These are phyloP conservation scores for Venturia carpophila DNA, from an alignment of 2,329 filamentous ascomycete genomes.

Conservation along the genomic window DNA sequence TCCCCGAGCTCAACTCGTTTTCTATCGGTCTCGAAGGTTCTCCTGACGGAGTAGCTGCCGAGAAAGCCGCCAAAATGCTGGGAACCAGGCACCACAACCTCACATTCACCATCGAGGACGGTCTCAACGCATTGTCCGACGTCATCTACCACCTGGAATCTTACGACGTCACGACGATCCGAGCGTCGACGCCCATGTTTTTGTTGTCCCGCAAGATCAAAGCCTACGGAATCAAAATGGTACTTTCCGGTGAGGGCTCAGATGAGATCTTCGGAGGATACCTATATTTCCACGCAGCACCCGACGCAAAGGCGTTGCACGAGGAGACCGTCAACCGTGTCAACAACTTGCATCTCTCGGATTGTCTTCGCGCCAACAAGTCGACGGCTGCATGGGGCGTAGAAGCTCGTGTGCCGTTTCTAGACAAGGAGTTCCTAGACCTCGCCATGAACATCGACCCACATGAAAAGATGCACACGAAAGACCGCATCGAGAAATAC, in stretches of 20 bases:
- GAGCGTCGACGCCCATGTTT: constrained; percentile 98
- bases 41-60: constrained; percentile 83
- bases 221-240: constrained; percentile 99
- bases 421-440: constrained; percentile 96
- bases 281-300: constrained; percentile 95
- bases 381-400: constrained; percentile 97
- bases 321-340: constrained; percentile 88
- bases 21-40: constrained; percentile 92
- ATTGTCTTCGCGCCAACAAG: constrained; percentile 98
- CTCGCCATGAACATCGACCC: constrained; percentile 90
- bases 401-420: constrained; percentile 93
- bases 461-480: constrained; percentile 88
- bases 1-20: constrained; percentile 96
- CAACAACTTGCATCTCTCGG: constrained; percentile 93
- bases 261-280: constrained; percentile 99
- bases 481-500: constrained; percentile 90
- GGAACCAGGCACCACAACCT: constrained; percentile 97
- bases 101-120: constrained; percentile 96
- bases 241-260: constrained; percentile 89
- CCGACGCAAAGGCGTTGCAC: constrained; percentile 87
- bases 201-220: constrained; percentile 97
- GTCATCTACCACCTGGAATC: constrained; percentile 98
- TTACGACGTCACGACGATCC: constrained; percentile 97
- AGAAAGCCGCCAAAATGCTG: constrained; percentile 91
- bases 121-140: constrained; percentile 90